Base-by-base conservation (phyloP, 352 stramenopile genomes). In the Pythium aphanidermatum region DNA sequence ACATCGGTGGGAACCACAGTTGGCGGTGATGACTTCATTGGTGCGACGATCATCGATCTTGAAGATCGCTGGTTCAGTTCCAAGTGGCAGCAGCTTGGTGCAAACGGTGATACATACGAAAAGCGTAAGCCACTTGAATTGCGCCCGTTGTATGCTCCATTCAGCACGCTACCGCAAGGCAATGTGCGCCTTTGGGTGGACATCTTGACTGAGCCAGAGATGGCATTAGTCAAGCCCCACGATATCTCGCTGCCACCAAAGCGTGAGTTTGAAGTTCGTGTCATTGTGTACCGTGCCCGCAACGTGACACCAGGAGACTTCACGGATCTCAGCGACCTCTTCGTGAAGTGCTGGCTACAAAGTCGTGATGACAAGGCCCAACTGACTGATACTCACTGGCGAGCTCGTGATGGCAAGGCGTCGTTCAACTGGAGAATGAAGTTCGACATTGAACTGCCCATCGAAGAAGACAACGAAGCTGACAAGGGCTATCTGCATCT, bases 361-460 rank as follows among this genome's bases (percentile, higher is more conserved):
- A 80, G 64, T 46, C 60, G 71, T 26, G 66, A 93, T 46, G 65
- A 86, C 30, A 70, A 78, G 32, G 70, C 70, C 4, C 76, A 90
- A 51, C 71, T 64, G 7, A 97, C 89, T 2, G 89, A 97, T 56
- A 95, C 76, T 13, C 89, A 97, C 55, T 97, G 87, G 87, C 77
- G 89, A 28, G 79, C 70, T 27, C 93, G 88, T 43, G 67, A 83
- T 35, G 87, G 89, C 21, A 86, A 91, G 42, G 85, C 68, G 3
- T 91, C 71, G 5, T 97, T 91, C 54, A 97, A 97, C 59, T 97
- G 86, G 82, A 80, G 89, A 23, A 83, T 96, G 65, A 96, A 96
- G 55, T 96, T 96, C 57, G 65, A 88, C 36, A 62, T 97, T 5
- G 66, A 89, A 24, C 59, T 96, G 9, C 86, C 85, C 5, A 49